Percentiles rank a stretch among this genome's conserved stretches.
phyloP scores from a whole-genome alignment of 371 early-diverging fungal genomes.

The Parasitella parasitica region DNA sequence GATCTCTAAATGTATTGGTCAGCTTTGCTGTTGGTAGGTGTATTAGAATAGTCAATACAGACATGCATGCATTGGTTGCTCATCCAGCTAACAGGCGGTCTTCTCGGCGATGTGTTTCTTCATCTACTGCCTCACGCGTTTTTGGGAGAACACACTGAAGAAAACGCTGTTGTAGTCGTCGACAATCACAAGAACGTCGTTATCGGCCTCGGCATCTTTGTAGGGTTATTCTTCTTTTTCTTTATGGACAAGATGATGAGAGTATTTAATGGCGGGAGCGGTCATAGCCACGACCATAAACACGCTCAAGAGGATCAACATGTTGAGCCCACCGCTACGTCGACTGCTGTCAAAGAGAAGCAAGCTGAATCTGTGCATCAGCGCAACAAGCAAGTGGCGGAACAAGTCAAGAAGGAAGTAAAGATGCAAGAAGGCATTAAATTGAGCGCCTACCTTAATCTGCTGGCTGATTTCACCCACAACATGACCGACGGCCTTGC shows the following conservation, averaged over 20 bases:
- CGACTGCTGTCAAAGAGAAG: background rate
- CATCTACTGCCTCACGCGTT: conserved; percentile 85
- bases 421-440: conserved; percentile 3
- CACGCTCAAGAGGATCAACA: background rate
- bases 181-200: conserved; percentile 60
- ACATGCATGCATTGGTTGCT: background rate
- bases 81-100: conserved; percentile 47
- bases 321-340: background rate
- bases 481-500: conserved; percentile 91
- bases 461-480: conserved; percentile 87
- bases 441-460: conserved; percentile 80
- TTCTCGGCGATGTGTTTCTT: conserved; percentile 87
- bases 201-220: conserved; percentile 74
- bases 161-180: background rate
- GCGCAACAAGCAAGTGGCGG: background rate
- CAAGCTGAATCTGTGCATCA: background rate
- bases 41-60: too few relatives aligned
- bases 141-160: conserved; percentile 24
- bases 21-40: conserved; percentile 76
- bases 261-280: conserved; percentile 60
- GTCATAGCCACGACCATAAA: conserved; percentile 58
- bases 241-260: conserved; percentile 81
- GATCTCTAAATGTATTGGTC: conserved; percentile 72
- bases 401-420: conserved; percentile 2
- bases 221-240: conserved; percentile 73